These are phyloP conservation scores for Cyamopsis tetragonoloba DNA, from an alignment of 306 rosid genomes.

Conservation along the genomic window DNA sequence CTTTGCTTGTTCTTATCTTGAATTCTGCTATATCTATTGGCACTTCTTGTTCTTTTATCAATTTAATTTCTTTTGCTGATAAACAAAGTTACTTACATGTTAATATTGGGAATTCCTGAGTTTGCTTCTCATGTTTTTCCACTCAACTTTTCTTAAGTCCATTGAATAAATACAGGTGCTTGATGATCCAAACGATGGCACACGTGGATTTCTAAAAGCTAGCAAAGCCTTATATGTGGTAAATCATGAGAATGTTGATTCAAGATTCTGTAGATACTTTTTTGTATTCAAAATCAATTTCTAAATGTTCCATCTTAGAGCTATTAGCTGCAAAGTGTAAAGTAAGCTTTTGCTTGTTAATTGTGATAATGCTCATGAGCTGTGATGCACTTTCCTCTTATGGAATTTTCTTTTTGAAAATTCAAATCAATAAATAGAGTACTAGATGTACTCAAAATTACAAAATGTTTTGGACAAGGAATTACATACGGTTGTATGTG, in stretches of 20 bases:
- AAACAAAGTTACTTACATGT: background rate
- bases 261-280: background rate
- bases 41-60: too few species aligned
- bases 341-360: background rate
- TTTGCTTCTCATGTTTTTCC: constrained; percentile 14
- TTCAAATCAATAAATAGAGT: too few species aligned
- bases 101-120: background rate
- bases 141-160: constrained; percentile 14
- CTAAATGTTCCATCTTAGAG: background rate
- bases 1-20: too few species aligned
- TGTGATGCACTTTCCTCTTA: background rate
- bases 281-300: background rate
- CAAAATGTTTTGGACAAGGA: too few species aligned
- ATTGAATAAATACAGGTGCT: constrained; percentile 58
- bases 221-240: constrained; percentile 67
- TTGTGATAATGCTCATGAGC: constrained; percentile 11
- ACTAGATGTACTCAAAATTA: too few species aligned
- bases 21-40: too few species aligned
- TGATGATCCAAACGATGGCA: constrained; percentile 94
- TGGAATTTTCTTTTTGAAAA: too few species aligned
- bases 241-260: constrained; percentile 32
- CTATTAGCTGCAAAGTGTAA: background rate
- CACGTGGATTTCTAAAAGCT: constrained; percentile 70
- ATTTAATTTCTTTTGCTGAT: too few species aligned
- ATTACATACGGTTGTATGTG: too few species aligned